A percentile compares a stretch with the other conserved stretches of the same genome.
Conservation (phyloP, 371 early-diverging fungal species). For the Saksenaea vasiformis region DNA sequence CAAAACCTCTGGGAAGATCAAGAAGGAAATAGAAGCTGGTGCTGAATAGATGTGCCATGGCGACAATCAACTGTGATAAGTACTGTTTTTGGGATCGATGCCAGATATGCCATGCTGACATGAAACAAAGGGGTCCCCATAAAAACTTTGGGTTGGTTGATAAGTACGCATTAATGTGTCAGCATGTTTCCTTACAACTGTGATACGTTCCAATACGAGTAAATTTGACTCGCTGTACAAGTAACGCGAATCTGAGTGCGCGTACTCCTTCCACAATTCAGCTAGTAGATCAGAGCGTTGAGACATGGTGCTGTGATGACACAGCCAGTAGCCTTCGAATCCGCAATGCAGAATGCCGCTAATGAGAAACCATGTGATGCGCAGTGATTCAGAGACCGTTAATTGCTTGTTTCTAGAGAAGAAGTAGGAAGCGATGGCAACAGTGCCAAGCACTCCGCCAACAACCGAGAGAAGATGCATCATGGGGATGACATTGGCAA, state of each 20-base stretch:
- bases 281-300: constrained; percentile 65
- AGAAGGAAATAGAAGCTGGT: constrained; percentile 38
- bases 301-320: constrained; percentile 62
- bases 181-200: constrained; percentile 62
- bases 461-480: constrained; percentile 41
- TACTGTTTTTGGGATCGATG: constrained; percentile 63
- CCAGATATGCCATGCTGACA: constrained; percentile 67
- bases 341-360: constrained; percentile 79
- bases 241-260: constrained; percentile 87
- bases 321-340: constrained; percentile 89
- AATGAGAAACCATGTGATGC: constrained; percentile 80
- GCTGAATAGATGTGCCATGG: constrained; percentile 39
- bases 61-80: constrained; percentile 67
- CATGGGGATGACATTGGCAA: constrained; percentile 44
- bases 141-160: constrained; percentile 41
- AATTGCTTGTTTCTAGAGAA: constrained; percentile 23
- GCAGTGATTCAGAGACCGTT: constrained; percentile 24
- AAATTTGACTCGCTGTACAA: constrained; percentile 78
- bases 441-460: constrained; percentile 28
- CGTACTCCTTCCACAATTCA: constrained; percentile 94
- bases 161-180: too few species aligned
- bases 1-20: constrained; percentile 34
- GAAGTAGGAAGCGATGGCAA: constrained; percentile 28
- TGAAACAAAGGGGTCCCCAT: constrained; percentile 78
- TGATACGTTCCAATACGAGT: constrained; percentile 83